Conservation (phyloP, 768 basidiomycete genomes). For the Filobasidium wieringae region DNA sequence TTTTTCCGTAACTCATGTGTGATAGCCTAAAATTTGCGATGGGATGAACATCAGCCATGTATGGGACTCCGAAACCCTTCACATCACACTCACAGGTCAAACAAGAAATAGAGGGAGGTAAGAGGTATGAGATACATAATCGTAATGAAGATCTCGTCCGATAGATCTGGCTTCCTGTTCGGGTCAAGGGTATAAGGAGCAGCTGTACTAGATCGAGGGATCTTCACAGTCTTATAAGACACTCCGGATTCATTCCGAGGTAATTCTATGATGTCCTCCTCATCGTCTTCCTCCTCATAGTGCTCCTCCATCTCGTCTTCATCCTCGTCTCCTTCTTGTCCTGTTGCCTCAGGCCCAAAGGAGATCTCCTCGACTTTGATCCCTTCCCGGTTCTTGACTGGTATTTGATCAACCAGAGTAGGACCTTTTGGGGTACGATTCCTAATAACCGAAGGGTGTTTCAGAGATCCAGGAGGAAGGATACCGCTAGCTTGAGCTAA, state of each 20-base stretch:
- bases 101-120: constrained; percentile 27
- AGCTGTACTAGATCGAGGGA: neutral
- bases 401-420: constrained; percentile 5
- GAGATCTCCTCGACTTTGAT: constrained; percentile 5
- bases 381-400: neutral
- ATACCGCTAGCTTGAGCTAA: constrained; percentile 10
- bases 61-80: too few species aligned
- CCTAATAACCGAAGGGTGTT: constrained; percentile 1
- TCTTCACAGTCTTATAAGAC: neutral
- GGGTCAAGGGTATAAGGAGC: neutral
- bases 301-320: neutral
- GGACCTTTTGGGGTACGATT: neutral
- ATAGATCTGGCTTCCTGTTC: constrained; percentile 12
- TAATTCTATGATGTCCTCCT: neutral
- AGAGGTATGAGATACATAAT: constrained; percentile 33
- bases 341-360: neutral
- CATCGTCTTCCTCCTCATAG: neutral
- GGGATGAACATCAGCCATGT: too few species aligned
- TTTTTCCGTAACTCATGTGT: constrained; percentile 33
- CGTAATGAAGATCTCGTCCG: constrained; percentile 33
- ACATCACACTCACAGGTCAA: constrained; percentile 30
- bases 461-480: neutral
- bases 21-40: too few species aligned
- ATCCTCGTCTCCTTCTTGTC: neutral
- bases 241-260: neutral